These are phyloP conservation scores for Eucalyptus tenuipes DNA, from an alignment of 345 rosid genomes.

Conservation along the genomic window DNA sequence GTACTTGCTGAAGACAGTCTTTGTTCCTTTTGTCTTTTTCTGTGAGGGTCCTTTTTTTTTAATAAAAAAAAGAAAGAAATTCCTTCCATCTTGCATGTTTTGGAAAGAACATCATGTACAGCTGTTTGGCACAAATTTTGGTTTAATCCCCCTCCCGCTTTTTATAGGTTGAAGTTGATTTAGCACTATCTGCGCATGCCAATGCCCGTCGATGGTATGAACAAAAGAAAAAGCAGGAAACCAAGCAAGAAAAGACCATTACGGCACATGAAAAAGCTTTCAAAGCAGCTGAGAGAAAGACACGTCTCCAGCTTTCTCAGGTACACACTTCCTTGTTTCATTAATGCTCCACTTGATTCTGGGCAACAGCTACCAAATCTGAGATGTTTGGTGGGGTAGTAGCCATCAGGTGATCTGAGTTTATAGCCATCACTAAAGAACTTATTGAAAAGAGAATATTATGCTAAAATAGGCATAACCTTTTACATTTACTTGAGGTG, in stretches of 20 bases:
- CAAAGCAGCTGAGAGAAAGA: conserved; percentile 95
- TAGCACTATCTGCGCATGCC: conserved; percentile 92
- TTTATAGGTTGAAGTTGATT: conserved; percentile 85
- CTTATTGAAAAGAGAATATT: neutral
- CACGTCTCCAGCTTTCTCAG: conserved; percentile 86
- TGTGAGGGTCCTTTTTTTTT: neutral
- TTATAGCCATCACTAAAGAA: neutral
- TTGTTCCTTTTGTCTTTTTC: neutral
- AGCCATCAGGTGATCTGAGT: neutral
- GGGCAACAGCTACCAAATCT: neutral
- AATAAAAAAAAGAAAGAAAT: too few species aligned
- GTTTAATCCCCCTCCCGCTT: neutral
- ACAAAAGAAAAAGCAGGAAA: conserved; percentile 88
- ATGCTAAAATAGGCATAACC: neutral
- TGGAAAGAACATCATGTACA: neutral
- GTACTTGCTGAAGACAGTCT: neutral
- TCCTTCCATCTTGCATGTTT: neutral
- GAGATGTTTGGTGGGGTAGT: neutral
- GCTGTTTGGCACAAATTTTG: neutral
- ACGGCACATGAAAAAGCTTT: conserved; percentile 94
- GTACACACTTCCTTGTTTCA: conserved; percentile 7
- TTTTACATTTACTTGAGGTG: neutral
- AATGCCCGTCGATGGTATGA: conserved; percentile 96
- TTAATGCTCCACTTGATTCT: neutral
- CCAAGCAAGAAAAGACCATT: conserved; percentile 87